phyloP scores from a whole-genome alignment of 371 early-diverging fungal species.

The Batrachochytrium dendrobatidis region DNA sequence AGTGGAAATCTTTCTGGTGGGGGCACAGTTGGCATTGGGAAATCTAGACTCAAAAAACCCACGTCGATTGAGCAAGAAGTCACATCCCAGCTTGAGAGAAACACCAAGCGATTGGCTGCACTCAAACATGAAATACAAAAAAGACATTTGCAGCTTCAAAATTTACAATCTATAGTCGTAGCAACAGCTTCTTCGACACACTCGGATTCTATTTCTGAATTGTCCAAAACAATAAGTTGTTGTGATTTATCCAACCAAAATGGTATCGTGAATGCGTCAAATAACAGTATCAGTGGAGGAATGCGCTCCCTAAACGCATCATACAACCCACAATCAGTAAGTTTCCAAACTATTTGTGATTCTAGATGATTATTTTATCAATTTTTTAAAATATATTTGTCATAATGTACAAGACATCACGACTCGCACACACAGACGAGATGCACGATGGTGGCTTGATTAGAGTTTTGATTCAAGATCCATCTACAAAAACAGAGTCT shows the following conservation, averaged over 20 bases:
- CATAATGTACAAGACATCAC: too few relatives aligned
- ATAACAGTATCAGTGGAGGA: too few relatives aligned
- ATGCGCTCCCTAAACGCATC: too few relatives aligned
- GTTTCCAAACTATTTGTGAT: not conserved
- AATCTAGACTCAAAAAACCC: not conserved
- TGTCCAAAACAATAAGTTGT: too few relatives aligned
- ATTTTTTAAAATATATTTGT: too few relatives aligned
- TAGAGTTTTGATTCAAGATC: conserved; percentile 9
- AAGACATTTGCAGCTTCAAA: conserved; percentile 27
- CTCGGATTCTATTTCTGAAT: not conserved
- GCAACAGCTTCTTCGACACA: conserved; percentile 5
- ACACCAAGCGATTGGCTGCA: conserved; percentile 31
- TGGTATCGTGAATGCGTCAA: too few relatives aligned
- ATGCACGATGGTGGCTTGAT: conserved; percentile 8
- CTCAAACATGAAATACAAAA: conserved; percentile 41
- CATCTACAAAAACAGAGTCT: conserved; percentile 23
- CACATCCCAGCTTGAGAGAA: conserved; percentile 28
- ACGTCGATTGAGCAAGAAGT: conserved; percentile 24
- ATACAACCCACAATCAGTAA: not conserved
- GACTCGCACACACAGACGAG: not conserved
- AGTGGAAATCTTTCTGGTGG: not conserved
- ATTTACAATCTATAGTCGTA: conserved; percentile 11
- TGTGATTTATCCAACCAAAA: too few relatives aligned
- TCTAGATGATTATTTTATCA: too few relatives aligned
- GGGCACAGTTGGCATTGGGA: not conserved